These are phyloP conservation scores for Lotus japonicus DNA, from an alignment of 306 rosid species.

Conservation along the genomic window DNA sequence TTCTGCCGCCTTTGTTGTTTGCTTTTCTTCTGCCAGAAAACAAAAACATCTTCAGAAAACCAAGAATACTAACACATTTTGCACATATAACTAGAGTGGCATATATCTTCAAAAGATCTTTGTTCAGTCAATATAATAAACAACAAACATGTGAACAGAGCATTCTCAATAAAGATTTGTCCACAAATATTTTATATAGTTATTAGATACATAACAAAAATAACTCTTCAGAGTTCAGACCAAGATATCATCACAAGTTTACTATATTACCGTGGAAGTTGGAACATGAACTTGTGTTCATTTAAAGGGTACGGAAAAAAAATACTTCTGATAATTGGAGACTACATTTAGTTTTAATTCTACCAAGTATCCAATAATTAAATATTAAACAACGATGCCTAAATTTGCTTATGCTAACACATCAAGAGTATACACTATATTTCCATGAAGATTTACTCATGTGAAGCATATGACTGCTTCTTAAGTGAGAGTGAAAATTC, in stretches of 20 bases:
- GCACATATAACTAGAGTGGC: neutral
- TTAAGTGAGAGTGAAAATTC: neutral
- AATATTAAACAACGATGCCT: neutral
- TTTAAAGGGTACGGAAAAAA: neutral
- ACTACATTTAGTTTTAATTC: neutral
- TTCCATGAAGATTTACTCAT: neutral
- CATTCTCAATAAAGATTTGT: neutral
- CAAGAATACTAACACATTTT: neutral
- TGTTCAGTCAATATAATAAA: neutral
- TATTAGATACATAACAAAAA: neutral
- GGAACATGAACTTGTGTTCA: neutral
- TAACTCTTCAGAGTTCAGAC: neutral
- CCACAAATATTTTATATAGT: neutral
- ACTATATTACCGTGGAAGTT: neutral
- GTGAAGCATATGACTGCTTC: neutral
- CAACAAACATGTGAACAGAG: neutral
- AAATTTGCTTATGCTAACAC: neutral
- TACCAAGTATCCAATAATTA: neutral
- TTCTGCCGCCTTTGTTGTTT: constrained; percentile 54
- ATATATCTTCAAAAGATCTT: neutral
- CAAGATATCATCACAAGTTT: neutral
- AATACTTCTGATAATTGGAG: neutral
- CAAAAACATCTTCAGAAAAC: constrained; percentile 6
- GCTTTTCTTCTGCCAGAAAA: constrained; percentile 31
- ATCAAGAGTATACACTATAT: neutral